phyloP scores from a whole-genome alignment of 129 eudicot genomes.

The Artemisia tridentata region DNA sequence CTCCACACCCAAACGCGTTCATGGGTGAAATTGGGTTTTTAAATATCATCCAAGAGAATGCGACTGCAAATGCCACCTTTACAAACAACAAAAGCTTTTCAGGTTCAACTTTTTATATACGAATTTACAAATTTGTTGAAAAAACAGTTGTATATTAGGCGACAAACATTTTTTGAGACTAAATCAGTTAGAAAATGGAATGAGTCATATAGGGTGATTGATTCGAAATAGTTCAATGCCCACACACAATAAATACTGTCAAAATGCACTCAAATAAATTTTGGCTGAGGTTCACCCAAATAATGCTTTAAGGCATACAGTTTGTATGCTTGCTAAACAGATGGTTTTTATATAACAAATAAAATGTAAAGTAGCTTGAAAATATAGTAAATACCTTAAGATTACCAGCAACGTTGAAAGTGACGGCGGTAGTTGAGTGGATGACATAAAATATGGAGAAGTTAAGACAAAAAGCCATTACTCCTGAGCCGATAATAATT shows the following conservation, averaged over 20 bases:
- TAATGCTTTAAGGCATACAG: background rate
- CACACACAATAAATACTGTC: too few relatives aligned
- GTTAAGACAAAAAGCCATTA: slow-evolving; percentile 85
- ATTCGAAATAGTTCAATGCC: background rate
- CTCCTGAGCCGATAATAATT: slow-evolving; percentile 86
- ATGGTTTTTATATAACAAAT: background rate
- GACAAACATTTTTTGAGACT: too few relatives aligned
- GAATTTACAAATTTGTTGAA: background rate
- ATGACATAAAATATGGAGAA: slow-evolving; percentile 93
- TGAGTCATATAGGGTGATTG: background rate
- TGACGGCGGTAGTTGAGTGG: slow-evolving; percentile 96
- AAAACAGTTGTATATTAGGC: too few relatives aligned
- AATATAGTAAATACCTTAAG: slow-evolving; percentile 58
- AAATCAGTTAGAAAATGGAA: background rate
- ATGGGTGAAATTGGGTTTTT: slow-evolving; percentile 77
- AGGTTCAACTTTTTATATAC: slow-evolving; percentile 6
- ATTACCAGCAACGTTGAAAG: slow-evolving; percentile 97
- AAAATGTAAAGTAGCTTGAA: slow-evolving; percentile 11
- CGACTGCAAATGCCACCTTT: slow-evolving; percentile 96
- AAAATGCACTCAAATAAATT: too few relatives aligned
- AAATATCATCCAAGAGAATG: slow-evolving; percentile 89
- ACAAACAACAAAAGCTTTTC: slow-evolving; percentile 6
- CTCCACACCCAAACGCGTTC: slow-evolving; percentile 80
- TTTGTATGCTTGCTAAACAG: background rate
- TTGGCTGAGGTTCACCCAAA: background rate